Base-by-base conservation (phyloP, 305 asterid species). In the Solanum aculeatissimum region DNA sequence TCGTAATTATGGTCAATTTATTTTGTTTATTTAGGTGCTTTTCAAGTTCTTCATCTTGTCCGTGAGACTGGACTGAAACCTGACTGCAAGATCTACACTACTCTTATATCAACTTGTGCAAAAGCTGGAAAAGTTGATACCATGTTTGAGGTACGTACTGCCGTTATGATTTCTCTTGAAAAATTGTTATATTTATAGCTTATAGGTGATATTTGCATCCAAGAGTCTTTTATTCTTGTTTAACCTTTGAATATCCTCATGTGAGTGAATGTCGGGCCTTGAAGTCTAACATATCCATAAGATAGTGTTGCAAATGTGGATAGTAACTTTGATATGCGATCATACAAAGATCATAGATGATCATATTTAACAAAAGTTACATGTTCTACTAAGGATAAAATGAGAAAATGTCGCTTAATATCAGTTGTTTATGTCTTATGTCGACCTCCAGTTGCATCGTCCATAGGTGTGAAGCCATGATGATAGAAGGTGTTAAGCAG, bases 51-150 rank as follows among this genome's bases (percentile, higher is more conserved):
- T 85, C 92, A 91, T 81, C 90, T 86, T 84, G 98, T 95, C 85
- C 91, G 85, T 88, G 95, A 93, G 70, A 92, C 93, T 88, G 94
- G 92, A 82, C 83, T 94, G 85, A 91, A 85, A 53, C 92, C 94
- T 71, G 99, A 97, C 91, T 97, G 99, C 95, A 97, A 97, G 88
- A 96, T 97, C 82, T 97, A 95, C 92, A 97, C 99, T 32, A 93
- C 98, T 66, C 92, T 97, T 84, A 93, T 97, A 90, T 92, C 99
- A 77, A 94, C 99, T 84, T 97, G 97, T 88, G 99, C 98, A 81
- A 95, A 93, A 93, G 87, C 96, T 90, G 97, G 98, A 86, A 95
- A 97, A 92, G 97, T 97, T 82, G 98, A 97, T 89, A 91, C 92
- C 70, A 97, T 97, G 99, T 97, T 97, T 87, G 87, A 95, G 98